A percentile compares a stretch with the other conserved stretches of the same genome.
Evolutionary conservation across 2,329 filamentous ascomycete species (phyloP).

Genomic region (Cladophialophora immunda): DNA sequence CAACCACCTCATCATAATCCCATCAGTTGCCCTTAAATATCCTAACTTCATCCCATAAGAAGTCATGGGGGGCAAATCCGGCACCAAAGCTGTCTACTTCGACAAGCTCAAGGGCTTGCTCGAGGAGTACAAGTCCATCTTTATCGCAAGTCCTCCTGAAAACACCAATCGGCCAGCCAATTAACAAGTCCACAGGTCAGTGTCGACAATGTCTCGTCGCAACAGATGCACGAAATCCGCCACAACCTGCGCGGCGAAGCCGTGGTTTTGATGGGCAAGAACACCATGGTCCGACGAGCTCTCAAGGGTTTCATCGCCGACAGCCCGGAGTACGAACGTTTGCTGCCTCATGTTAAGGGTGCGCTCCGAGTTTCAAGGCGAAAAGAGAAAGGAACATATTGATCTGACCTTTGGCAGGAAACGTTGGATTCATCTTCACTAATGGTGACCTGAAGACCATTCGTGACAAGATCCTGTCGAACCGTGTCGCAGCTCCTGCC

Average conservation of each 20-base stretch:
- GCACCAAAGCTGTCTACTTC: constrained; percentile 97
- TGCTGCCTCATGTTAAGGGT: constrained; percentile 92
- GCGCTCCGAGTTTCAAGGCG: constrained; percentile 26
- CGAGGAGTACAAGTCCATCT: constrained; percentile 95
- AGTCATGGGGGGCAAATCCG: constrained; percentile 98
- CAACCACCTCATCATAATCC: constrained; percentile 42
- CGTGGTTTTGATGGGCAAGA: constrained; percentile 99
- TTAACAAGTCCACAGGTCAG: constrained; percentile 57
- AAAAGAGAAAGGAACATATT: constrained; percentile 17
- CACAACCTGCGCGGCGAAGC: constrained; percentile 86
- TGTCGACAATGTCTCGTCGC: constrained; percentile 95
- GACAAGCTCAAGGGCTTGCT: constrained; percentile 98
- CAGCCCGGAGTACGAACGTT: constrained; percentile 95
- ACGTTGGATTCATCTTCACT: constrained; percentile 99
- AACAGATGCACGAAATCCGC: constrained; percentile 99
- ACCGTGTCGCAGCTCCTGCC: constrained; percentile 97
- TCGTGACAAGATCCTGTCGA: constrained; percentile 92
- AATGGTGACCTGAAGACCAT: constrained; percentile 91
- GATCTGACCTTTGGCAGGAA: constrained; percentile 62
- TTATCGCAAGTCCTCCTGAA: constrained; percentile 71
- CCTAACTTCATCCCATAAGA: constrained; percentile 92
- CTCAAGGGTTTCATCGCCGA: constrained; percentile 93
- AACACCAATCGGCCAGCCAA: background rate
- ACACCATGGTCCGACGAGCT: constrained; percentile 99
- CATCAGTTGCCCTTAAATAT: constrained; percentile 83